Percentiles rank a stretch among this genome's conserved stretches.
Evolutionary conservation across 257 asterid genomes (phyloP).

Genomic region (Hygrophila difformis): DNA sequence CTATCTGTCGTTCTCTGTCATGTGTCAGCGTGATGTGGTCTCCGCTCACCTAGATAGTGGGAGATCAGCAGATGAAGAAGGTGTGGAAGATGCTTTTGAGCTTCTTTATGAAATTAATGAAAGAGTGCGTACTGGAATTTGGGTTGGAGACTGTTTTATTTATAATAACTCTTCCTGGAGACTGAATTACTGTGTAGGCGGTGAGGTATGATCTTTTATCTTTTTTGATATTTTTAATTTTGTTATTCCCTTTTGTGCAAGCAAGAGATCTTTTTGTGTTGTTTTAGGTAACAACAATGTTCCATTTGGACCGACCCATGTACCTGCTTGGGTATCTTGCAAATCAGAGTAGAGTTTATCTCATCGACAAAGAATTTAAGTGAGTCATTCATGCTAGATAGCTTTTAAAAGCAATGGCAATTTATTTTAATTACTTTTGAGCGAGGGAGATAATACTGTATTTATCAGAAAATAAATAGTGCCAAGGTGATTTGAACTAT

Average conservation of each 20-base stretch:
- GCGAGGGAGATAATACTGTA: background rate
- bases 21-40: constrained; percentile 86
- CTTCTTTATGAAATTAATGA: constrained; percentile 89
- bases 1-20: constrained; percentile 13
- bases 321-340: constrained; percentile 98
- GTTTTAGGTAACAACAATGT: constrained; percentile 90
- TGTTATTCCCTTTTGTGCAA: constrained; percentile 4
- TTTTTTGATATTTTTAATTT: constrained; percentile 4
- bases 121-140: constrained; percentile 90
- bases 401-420: constrained; percentile 6
- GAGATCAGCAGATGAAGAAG: constrained; percentile 82
- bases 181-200: constrained; percentile 92
- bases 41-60: constrained; percentile 91
- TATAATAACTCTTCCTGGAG: constrained; percentile 95
- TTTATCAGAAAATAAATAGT: constrained; percentile 2
- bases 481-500: constrained; percentile 7
- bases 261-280: constrained; percentile 7
- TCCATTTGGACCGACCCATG: constrained; percentile 96
- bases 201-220: constrained; percentile 57
- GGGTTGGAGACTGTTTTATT: constrained; percentile 99
- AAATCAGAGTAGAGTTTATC: constrained; percentile 83
- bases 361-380: constrained; percentile 98
- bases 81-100: constrained; percentile 98
- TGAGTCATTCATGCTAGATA: constrained; percentile 37
- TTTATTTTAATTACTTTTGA: background rate